Conservation (phyloP, 2,329 filamentous ascomycete species). For the Phaeosphaeriaceae sp. region DNA sequence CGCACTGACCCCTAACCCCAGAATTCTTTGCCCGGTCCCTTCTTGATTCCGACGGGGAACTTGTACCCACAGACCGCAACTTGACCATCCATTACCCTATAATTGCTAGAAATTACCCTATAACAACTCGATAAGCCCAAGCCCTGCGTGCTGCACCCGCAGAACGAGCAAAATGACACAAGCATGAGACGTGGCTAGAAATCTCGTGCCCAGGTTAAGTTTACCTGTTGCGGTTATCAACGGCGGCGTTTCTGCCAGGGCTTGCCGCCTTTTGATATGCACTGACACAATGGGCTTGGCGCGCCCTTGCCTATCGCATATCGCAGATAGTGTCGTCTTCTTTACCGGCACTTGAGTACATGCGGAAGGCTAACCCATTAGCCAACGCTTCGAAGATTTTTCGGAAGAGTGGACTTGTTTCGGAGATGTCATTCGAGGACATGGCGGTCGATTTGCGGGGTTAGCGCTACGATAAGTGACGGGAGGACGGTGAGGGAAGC, state of each 20-base stretch:
- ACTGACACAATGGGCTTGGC: conserved; percentile 12
- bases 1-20: conserved; percentile 28
- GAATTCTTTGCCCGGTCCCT: conserved; percentile 9
- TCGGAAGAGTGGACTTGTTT: conserved; percentile 19
- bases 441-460: conserved; percentile 23
- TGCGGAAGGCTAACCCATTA: conserved; percentile 26
- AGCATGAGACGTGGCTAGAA: conserved; percentile 25
- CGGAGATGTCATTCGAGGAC: conserved; percentile 10
- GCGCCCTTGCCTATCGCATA: conserved; percentile 21
- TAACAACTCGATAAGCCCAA: conserved; percentile 39
- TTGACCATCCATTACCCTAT: conserved; percentile 45
- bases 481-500: conserved; percentile 22
- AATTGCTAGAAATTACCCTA: conserved; percentile 41
- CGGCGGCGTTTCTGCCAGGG: conserved; percentile 37
- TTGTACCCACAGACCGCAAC: conserved; percentile 17
- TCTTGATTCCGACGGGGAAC: conserved; percentile 17
- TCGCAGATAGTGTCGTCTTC: conserved; percentile 7
- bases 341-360: conserved; percentile 18
- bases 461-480: conserved; percentile 17
- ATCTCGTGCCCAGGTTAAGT: conserved; percentile 27
- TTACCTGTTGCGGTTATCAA: conserved; percentile 41
- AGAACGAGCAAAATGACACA: conserved; percentile 38
- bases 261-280: conserved; percentile 18
- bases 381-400: conserved; percentile 18
- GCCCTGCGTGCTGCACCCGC: conserved; percentile 23